phyloP scores from a whole-genome alignment of 225 moss, liverwort and hornwort species.

The Neckera pumila region DNA sequence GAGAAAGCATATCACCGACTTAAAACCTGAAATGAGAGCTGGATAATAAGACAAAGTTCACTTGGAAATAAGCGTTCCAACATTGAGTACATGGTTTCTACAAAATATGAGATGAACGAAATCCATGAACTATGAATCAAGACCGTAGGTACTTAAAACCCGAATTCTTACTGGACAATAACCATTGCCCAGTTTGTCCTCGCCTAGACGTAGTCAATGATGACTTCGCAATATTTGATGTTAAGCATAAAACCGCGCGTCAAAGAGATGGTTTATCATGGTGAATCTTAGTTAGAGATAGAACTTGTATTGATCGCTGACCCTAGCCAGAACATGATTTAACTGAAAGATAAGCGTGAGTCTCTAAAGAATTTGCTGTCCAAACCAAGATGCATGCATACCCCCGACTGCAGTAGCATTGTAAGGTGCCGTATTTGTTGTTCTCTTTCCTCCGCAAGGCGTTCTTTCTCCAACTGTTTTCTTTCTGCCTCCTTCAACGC shows the following conservation, averaged over 20 bases:
- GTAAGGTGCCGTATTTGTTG: conserved; percentile 49
- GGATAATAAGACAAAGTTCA: neutral
- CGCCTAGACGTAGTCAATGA: neutral
- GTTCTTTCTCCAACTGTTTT: conserved; percentile 38
- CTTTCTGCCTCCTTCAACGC: conserved; percentile 53
- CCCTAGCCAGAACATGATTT: neutral
- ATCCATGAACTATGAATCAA: neutral
- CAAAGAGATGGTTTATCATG: neutral
- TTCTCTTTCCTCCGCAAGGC: conserved; percentile 47
- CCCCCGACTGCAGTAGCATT: conserved; percentile 44
- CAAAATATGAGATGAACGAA: neutral
- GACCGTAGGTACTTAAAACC: neutral
- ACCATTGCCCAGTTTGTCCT: neutral
- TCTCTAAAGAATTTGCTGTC: neutral
- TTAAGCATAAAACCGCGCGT: neutral
- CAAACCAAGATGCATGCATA: conserved; percentile 9
- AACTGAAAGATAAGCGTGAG: neutral
- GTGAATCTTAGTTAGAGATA: neutral
- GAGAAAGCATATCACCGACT: neutral
- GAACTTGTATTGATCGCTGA: neutral
- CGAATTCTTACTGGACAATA: neutral
- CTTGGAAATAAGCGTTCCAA: neutral
- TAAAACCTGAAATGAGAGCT: neutral
- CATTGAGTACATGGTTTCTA: neutral
- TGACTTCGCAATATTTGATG: neutral